Base-by-base conservation (phyloP, 306 rosid species). In the Corylus heterophylla region DNA sequence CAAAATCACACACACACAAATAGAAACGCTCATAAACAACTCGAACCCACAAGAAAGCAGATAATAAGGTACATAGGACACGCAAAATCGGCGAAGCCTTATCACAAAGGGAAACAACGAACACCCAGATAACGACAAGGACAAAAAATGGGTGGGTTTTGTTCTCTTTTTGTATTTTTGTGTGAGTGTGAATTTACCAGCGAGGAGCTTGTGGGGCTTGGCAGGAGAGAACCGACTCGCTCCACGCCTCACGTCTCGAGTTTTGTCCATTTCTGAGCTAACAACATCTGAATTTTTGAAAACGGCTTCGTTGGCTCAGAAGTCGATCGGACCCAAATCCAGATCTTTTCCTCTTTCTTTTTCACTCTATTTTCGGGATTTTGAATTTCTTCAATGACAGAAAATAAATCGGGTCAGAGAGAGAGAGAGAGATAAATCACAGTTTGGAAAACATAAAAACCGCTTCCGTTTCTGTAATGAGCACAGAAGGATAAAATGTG, bases 231-330 rank as follows among this genome's bases (percentile, higher is more conserved):
- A 81, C 78, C 80, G 80, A 74, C 81, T 86, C 29, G 78, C 82
- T 86, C 90, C 92, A 80, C 91, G 89, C 86, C 86, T 87, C 89
- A 81, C 78, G 58, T 86, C 84, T 80, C 81, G 83, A 72, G 74
- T 70, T 72, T 89, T 91, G 92, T 88, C 87, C 90, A 85, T 88
- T 71, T 84, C 77, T 63, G 68, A 39, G 68, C 31, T 22, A 25
- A 31, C 8, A 71, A 27, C 80, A 74, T 83, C 49, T 54, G 84
- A 49, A 47, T 18, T 73, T 42, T 31, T 42, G 84, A 20, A 77
- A 84, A 61, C 77, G 22, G 72, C 79, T 71, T 49, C 52, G 72
- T 64, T n/a, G 80, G 68, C 59, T 66, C 71, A 84, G 77, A 84
- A 64, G 9, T 37, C 71, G 27, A 67, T 73, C 58, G 64, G 27